Base-by-base conservation (phyloP, 805 yeast species). In the Yarrowia porcina region DNA sequence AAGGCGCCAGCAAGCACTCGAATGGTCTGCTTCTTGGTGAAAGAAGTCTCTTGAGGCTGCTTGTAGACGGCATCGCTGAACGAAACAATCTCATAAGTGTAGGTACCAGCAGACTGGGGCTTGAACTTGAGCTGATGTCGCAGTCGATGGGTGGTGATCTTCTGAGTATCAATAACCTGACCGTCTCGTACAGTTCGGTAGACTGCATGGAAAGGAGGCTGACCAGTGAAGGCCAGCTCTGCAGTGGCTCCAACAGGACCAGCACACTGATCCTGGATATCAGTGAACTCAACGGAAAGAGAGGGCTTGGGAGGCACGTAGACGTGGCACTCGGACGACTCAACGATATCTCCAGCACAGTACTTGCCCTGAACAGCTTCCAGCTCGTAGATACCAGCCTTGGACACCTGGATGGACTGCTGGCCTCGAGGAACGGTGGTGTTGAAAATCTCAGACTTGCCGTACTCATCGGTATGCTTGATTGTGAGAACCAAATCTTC, bases 191-290 rank as follows among this genome's bases (percentile, higher is more conserved):
- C 76, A 13, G 83, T 70, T 63, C 83, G 82, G 68, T 83, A 88
- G 13, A 87, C 81, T 23, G 90, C 79, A 62, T 80, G 80, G 75
- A 88, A 94, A 1, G 98, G 97, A 0, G 96, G 88, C 28, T 85
- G 82, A 17, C 99, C 98, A 5, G 81, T 76, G 59, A 87, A 78
- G 0, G 80, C 74, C 64, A 92, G 78, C 57, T 86, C 89, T 65
- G 90, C 90, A 32, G 80, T 79, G 64, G 91, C 84, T 0, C 97
- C 99, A 9, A 90, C 86, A 47, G 91, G 90, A 0, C 99, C 99
- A 30, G 94, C 88, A 76, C 99, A 94, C 54, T 87, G 83, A 69
- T 93, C 98, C 25, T 84, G 78, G 2, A 93, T 83, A 2, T 93
- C 84, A 13, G 77, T 77, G 65, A 77, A 78, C 28, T 67, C 71